Base-by-base conservation (phyloP, 2,329 filamentous ascomycete genomes). In the Trichoderma cornu-damae region DNA sequence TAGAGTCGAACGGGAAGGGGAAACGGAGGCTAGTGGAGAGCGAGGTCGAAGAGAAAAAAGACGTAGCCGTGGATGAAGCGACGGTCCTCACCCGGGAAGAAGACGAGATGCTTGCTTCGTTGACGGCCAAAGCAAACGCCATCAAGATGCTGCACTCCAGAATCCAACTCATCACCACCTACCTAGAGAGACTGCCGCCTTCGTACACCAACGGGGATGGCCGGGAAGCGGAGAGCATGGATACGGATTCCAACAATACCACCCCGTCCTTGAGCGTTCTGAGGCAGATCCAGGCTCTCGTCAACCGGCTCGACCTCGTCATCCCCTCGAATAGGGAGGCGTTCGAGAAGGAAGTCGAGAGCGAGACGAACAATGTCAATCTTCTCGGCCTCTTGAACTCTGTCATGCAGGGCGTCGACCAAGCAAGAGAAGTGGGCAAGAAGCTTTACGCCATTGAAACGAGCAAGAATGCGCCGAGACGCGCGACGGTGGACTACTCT, bases 81-180 rank as follows among this genome's bases (percentile, higher is more conserved):
- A 70, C 72, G 34, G 66, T 76, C 47, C 73, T 86, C n/a, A 79
- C 78, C 0, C 72, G 75, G 16, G 82, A 83, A 60, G 83, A 86
- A 60, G 79, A 85, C 55, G 83, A 86, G 69, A 76, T 81, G 68
- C 77, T 86, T 56, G 77, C 82, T 24, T 76, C 82, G 14, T 83
- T 99, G 20, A 94, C 87, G 26, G 88, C 91, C 60, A 96, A 96
- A 67, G 83, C 88, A 61, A 97, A 96, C 72, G 92, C 94, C 24
- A 87, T 96, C 67, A 93, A 91, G 74, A 96, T 96, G 85, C 83
- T 99, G 26, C 86, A 93, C 66, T 83, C 86, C 6, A 84, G 89
- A 49, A 83, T 94, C 64, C 79, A 82, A 43, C 80, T 93, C 57
- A 81, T 93, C 63, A 81, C 81, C 59, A 79, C 79, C n/a, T 97